These are phyloP conservation scores for Botrytis elliptica DNA, from an alignment of 2,329 filamentous ascomycete genomes.

Conservation along the genomic window DNA sequence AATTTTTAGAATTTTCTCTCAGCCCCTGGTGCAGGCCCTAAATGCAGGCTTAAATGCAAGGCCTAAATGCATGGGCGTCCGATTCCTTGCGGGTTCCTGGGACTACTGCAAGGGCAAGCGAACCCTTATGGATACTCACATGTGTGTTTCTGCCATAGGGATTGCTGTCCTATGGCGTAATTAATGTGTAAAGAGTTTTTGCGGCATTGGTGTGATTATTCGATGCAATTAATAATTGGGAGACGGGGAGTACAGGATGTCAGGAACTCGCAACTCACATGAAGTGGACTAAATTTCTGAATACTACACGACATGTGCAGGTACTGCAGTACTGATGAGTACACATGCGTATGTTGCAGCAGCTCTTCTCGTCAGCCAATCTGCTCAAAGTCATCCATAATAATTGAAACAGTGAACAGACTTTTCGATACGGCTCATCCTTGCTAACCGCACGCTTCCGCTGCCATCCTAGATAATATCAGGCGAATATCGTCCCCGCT, in stretches of 20 bases:
- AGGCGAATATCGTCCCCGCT: constrained; percentile 12
- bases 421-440: constrained; percentile 7
- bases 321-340: neutral
- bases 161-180: constrained; percentile 4
- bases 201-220: neutral
- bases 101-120: constrained; percentile 19
- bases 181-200: neutral
- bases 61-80: neutral
- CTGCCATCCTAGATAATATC: neutral
- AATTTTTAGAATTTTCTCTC: neutral
- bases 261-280: neutral
- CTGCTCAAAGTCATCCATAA: neutral
- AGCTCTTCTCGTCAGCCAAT: neutral
- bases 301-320: constrained; percentile 1
- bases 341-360: neutral
- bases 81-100: constrained; percentile 13
- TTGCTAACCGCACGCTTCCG: neutral
- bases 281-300: neutral
- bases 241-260: neutral
- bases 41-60: constrained; percentile 8
- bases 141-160: neutral
- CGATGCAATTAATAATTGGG: neutral
- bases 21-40: neutral
- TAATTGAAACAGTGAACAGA: constrained; percentile 1
- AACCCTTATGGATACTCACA: neutral